Evolutionary conservation across 1,284 basidiomycete genomes (phyloP), one percentile per base, ranked within the genome.

Genomic region (Caloboletus inedulis): DNA sequence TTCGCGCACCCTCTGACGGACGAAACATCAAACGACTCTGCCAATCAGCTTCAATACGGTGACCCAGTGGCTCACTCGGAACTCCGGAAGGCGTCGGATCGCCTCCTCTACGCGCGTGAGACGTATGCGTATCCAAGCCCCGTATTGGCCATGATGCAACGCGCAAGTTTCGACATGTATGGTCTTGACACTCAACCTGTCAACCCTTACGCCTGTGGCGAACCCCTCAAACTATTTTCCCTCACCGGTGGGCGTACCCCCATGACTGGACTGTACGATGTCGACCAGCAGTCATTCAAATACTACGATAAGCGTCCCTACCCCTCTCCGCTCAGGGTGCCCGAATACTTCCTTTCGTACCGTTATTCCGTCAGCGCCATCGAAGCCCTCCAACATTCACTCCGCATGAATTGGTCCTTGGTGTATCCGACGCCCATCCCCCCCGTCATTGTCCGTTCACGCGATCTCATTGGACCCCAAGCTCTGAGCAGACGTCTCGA

Each of bases 361-460:
- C 9, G 4, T 7, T 67, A 55, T 41, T 18, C 59, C 1, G 46
- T 58, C 33, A 21, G 31, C 4, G 16, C 36, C 31, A 45, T 64
- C 12, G 9, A 47, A 25, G 21, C 23, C 10, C 27, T 64, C 8
- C 61, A 58, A 27, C 16, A 10, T 1, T 51, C 52, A 4, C 46
- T 64, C n/a, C 3, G 12, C 13, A 14, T 1, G 1, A 7, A 49
- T 14, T 66, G 60, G 58, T n/a, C 3, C 21, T 31, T 16, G 8
- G 61, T 60, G 0, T 48, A 31, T 45, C 61, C 61, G 4, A 2
- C 23, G 1, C 65, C 63, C 2, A 60, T 64, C 4, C 65, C 59
- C 0, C 46, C 50, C 3, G 29, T 65, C 21, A 49, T 67, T 5
- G 18, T 64, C 43, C 55, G 50, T 9, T n/a, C 21, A 5, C 25